Conservation (phyloP, 805 yeast species). For the Nakazawaea wickerhamii region DNA sequence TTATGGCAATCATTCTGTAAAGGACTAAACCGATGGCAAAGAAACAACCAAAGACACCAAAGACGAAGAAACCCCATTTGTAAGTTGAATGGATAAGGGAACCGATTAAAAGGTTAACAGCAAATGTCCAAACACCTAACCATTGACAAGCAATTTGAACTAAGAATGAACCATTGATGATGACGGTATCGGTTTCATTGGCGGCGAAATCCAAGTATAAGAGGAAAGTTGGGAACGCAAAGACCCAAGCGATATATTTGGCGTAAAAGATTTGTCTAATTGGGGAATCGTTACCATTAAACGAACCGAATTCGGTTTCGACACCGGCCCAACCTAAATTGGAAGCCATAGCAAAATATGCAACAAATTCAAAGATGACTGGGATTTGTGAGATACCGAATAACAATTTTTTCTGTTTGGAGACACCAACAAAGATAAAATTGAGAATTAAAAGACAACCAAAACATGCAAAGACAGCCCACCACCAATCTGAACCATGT, state of each 20-base stretch:
- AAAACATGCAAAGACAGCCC: constrained; percentile 35
- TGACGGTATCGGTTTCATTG: not conserved
- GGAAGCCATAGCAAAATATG: constrained; percentile 41
- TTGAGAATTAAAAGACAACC: constrained; percentile 17
- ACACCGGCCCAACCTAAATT: constrained; percentile 39
- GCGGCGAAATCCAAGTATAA: constrained; percentile 23
- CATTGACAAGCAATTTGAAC: constrained; percentile 13
- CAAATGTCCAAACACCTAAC: constrained; percentile 27
- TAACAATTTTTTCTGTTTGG: constrained; percentile 14
- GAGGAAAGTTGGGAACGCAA: constrained; percentile 38
- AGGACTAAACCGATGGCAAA: not conserved
- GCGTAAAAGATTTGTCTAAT: constrained; percentile 41
- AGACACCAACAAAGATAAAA: not conserved
- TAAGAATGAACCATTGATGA: constrained; percentile 1
- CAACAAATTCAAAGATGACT: constrained; percentile 23
- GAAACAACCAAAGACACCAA: constrained; percentile 26
- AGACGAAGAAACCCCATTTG: constrained; percentile 37
- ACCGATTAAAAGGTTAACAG: constrained; percentile 34
- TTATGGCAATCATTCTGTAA: constrained; percentile 7
- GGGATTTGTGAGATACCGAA: constrained; percentile 31
- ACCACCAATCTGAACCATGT: constrained; percentile 38
- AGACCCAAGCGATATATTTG: constrained; percentile 39
- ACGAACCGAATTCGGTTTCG: constrained; percentile 33
- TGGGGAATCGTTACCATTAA: constrained; percentile 19
- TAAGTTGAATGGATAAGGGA: constrained; percentile 29